A percentile compares a stretch with the other conserved stretches of the same genome.
Evolutionary conservation across 2,329 filamentous ascomycete genomes (phyloP).

Genomic region (Diaporthe citrichinensis): DNA sequence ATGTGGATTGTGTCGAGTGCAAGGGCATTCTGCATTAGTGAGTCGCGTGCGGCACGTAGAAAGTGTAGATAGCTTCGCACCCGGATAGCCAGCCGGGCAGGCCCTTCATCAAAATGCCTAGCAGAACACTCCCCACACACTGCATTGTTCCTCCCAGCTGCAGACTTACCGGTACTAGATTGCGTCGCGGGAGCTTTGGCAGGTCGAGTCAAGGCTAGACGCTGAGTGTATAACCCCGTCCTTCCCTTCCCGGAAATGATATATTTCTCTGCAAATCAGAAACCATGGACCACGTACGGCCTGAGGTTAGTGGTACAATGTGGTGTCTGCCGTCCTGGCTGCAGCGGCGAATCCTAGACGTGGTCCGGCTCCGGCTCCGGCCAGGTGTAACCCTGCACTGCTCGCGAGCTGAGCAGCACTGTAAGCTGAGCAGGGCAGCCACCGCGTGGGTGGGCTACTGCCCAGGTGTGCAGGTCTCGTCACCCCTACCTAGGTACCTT

Average conservation of each 20-base stretch:
- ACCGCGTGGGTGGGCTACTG: not conserved
- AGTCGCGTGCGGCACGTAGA: not conserved
- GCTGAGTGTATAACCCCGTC: not conserved
- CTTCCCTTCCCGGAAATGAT: not conserved
- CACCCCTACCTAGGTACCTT: constrained; percentile 6
- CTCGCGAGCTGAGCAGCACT: not conserved
- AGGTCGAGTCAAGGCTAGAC: not conserved
- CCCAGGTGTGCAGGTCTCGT: not conserved
- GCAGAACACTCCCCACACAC: not conserved
- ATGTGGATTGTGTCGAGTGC: not conserved
- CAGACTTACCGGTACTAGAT: not conserved
- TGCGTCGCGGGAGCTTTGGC: not conserved
- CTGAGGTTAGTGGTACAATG: not conserved
- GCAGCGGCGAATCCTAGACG: not conserved
- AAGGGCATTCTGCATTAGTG: not conserved
- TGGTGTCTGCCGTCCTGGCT: not conserved
- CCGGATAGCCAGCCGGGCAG: not conserved
- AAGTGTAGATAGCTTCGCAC: not conserved
- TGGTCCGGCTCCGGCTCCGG: not conserved
- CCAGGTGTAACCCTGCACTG: constrained; percentile 17
- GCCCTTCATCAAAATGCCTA: not conserved
- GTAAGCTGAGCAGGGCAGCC: not conserved
- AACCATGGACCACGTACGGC: not conserved
- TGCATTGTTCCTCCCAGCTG: not conserved
- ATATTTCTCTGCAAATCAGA: not conserved